Conservation (phyloP, 345 rosid genomes). For the Bruguiera gymnorhiza region DNA sequence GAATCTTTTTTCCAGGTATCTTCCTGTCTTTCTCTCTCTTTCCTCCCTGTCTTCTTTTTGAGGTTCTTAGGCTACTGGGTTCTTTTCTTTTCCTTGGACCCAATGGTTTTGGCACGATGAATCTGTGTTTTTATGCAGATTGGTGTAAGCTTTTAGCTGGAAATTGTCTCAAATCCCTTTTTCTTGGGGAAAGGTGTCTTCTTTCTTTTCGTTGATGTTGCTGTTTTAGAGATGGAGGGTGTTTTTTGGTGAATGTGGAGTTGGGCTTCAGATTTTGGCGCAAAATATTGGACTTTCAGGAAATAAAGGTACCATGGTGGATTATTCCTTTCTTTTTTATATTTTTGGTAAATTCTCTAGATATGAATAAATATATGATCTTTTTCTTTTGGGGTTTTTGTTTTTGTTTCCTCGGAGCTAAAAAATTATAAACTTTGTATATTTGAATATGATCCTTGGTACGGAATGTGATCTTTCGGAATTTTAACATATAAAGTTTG, state of each 20-base stretch:
- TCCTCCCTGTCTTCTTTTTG: neutral
- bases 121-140: neutral
- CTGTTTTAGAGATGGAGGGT: neutral
- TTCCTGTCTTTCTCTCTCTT: neutral
- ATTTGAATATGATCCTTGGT: neutral
- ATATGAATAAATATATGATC: neutral
- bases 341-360: neutral
- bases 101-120: neutral
- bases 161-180: neutral
- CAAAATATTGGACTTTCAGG: neutral
- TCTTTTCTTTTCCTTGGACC: neutral
- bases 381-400: neutral
- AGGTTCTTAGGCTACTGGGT: slow-evolving; percentile 13
- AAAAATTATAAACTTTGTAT: neutral
- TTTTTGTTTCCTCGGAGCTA: neutral
- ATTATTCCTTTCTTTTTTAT: neutral
- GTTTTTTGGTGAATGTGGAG: slow-evolving; percentile 8
- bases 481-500: neutral
- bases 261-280: slow-evolving; percentile 13
- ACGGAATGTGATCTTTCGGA: neutral
- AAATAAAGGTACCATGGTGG: neutral
- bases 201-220: neutral
- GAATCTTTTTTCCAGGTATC: neutral
- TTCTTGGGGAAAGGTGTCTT: neutral
- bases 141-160: slow-evolving; percentile 21